Conservation (phyloP, 352 stramenopile genomes). For the Phytophthora pisi region DNA sequence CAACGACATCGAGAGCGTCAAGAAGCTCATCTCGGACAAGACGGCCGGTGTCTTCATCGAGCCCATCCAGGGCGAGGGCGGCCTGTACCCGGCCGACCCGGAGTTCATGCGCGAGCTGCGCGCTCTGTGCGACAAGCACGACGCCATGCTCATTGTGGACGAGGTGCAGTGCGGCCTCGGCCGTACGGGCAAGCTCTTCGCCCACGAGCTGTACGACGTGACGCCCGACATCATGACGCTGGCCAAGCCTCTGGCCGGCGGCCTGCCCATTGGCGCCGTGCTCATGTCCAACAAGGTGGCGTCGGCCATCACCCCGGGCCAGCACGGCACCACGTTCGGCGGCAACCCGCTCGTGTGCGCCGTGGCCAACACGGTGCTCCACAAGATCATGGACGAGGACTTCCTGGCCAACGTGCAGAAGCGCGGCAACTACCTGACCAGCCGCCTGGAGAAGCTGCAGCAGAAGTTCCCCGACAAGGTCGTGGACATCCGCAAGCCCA, state of each 20-base stretch:
- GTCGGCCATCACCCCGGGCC: conserved; percentile 89
- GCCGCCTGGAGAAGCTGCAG: conserved; percentile 65
- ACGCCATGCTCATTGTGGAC: conserved; percentile 97
- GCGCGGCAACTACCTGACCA: conserved; percentile 61
- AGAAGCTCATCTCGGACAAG: conserved; percentile 71
- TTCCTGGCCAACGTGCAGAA: conserved; percentile 82
- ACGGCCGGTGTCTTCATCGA: conserved; percentile 85
- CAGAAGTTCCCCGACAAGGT: conserved; percentile 79
- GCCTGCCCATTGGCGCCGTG: conserved; percentile 96
- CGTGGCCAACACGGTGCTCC: conserved; percentile 86
- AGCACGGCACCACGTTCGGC: conserved; percentile 97
- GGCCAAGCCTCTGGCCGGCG: conserved; percentile 96
- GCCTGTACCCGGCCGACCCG: conserved; percentile 90
- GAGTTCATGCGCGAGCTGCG: conserved; percentile 93
- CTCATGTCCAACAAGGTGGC: conserved; percentile 92
- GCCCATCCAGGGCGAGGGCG: conserved; percentile 93
- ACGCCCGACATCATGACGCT: conserved; percentile 97
- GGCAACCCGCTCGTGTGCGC: conserved; percentile 96
- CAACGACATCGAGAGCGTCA: conserved; percentile 87
- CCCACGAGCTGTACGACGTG: conserved; percentile 94
- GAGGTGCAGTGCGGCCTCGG: conserved; percentile 98
- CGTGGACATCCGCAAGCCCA: conserved; percentile 65
- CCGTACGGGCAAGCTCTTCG: conserved; percentile 95
- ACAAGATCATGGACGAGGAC: conserved; percentile 67
- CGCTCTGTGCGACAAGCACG: conserved; percentile 93